Base-by-base conservation (phyloP, 768 basidiomycete genomes). In the Tremella fuciformis region DNA sequence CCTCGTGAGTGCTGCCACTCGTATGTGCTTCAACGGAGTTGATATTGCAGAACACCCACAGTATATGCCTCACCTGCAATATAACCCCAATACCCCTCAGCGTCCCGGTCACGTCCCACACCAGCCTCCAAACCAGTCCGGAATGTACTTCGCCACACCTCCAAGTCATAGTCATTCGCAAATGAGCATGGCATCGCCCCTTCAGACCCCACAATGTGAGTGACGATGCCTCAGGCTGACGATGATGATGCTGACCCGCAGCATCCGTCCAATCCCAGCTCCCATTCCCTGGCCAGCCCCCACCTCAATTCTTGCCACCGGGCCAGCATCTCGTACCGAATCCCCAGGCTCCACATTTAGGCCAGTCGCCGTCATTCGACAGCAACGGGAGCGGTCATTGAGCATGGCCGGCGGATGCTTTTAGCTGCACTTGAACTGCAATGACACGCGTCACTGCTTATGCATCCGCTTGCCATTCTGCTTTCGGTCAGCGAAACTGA, bases 201-300 rank as follows among this genome's bases (percentile, higher is more conserved):
- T 68, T 52, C 70, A 72, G 44, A 72, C 70, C 0, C 70, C 70
- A 38, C 70, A 72, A 22, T 54, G 70, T 72, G 58, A 57, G 70
- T 66, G 15, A n/a, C 34, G 13, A 48, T 18, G 22, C 7, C 38
- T 53, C 24, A 9, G 3, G 18, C 7, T 13, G 29, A 26, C 19
- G 13, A 15, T 8, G 18, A 18, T 2, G 22, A 4, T 48, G 29
- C 26, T 54, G 53, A 56, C 47, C 8, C 15, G 13, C 21, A 46
- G 42, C 42, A 29, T 3, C 24, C 60, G 60, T 69, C 29, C 64
- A 66, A 55, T 64, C 63, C 47, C 57, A 54, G 29, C 25, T 69
- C 1, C 64, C 66, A 13, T 64, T 62, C 51, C 60, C 60, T 13
- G 47, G 40, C 24, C 62, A 60, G 50, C 55, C 55, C 13, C 49